These are phyloP conservation scores for Skeletonema potamos DNA, from an alignment of 108 stramenopile species.

Conservation along the genomic window DNA sequence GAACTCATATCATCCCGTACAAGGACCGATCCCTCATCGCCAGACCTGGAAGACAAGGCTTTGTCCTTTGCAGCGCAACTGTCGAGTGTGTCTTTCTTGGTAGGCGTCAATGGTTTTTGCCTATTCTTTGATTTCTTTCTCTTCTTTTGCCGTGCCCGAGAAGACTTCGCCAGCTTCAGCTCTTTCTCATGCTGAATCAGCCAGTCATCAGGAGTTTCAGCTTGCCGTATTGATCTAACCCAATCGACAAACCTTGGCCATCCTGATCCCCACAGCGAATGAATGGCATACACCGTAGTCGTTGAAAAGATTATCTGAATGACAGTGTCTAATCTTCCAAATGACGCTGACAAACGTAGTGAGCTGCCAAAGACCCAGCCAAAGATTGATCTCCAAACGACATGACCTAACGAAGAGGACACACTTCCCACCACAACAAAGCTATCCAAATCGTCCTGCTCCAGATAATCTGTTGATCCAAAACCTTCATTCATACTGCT, in stretches of 20 bases:
- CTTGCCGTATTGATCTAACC: constrained; percentile 6
- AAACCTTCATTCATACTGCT: constrained; percentile 19
- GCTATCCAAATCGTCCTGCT: constrained; percentile 1
- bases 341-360: constrained; percentile 11
- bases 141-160: constrained; percentile 19
- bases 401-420: constrained; percentile 6
- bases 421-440: background rate
- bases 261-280: constrained; percentile 15
- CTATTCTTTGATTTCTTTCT: constrained; percentile 28
- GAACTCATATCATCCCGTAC: background rate
- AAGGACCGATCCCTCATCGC: background rate
- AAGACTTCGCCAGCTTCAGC: constrained; percentile 29
- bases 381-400: constrained; percentile 15
- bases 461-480: background rate
- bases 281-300: constrained; percentile 12
- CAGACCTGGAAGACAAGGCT: background rate
- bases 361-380: constrained; percentile 16
- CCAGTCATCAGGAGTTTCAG: constrained; percentile 18
- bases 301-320: constrained; percentile 29
- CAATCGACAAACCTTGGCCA: constrained; percentile 2
- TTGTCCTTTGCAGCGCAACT: background rate
- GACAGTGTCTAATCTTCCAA: constrained; percentile 7
- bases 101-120: background rate
- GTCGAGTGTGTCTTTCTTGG: background rate
- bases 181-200: constrained; percentile 46